Evolutionary conservation across 352 stramenopile species (phyloP).

Genomic region (Globisporangium abappressorium): DNA sequence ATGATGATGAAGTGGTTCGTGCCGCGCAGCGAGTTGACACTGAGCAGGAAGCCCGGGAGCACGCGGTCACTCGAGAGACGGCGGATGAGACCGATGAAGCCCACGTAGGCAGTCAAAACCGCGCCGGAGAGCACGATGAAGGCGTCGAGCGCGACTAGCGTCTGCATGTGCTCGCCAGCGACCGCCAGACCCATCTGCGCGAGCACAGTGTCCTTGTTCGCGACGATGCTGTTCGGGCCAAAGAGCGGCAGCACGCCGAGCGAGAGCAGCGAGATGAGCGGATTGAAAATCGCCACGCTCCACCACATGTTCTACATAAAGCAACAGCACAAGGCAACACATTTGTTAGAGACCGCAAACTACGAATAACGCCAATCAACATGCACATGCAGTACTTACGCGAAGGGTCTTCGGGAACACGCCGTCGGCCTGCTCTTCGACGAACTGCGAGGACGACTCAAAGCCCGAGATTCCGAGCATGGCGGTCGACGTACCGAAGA

Average conservation of each 20-base stretch:
- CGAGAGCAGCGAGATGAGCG: conserved; percentile 89
- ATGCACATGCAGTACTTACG: conserved; percentile 22
- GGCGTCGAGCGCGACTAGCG: conserved; percentile 85
- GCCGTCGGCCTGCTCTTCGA: conserved; percentile 93
- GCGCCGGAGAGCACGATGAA: conserved; percentile 94
- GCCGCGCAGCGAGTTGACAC: conserved; percentile 75
- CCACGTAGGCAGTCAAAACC: conserved; percentile 93
- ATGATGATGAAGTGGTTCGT: conserved; percentile 94
- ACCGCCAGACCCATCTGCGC: conserved; percentile 88
- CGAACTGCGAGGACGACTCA: conserved; percentile 93
- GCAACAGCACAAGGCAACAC: conserved; percentile 3
- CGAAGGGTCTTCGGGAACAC: conserved; percentile 93
- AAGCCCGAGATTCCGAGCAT: conserved; percentile 96
- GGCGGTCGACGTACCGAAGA: conserved; percentile 90
- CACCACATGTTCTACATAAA: conserved; percentile 90
- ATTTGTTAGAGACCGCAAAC: conserved; percentile 4
- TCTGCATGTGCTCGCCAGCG: conserved; percentile 70
- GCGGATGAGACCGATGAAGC: conserved; percentile 89
- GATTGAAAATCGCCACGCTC: conserved; percentile 93
- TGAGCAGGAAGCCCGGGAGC: conserved; percentile 76
- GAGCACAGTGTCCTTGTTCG: conserved; percentile 88
- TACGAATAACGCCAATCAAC: background rate
- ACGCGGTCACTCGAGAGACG: conserved; percentile 91
- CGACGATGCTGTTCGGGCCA: conserved; percentile 66
- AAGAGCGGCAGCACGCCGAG: conserved; percentile 87